These are phyloP conservation scores for Rhizophagus sp. DNA, from an alignment of 192 early-diverging fungal species.

Conservation along the genomic window DNA sequence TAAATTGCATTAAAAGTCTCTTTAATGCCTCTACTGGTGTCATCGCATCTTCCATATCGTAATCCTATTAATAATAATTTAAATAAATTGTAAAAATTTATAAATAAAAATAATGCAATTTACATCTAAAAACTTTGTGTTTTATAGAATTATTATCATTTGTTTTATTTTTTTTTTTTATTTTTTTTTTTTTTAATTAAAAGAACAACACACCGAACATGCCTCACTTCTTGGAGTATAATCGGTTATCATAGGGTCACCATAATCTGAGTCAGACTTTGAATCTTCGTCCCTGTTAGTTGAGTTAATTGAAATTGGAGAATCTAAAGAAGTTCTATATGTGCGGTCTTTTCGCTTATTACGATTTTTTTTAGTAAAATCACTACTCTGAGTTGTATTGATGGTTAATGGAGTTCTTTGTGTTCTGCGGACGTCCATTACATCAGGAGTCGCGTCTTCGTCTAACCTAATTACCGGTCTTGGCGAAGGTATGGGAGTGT, in stretches of 20 bases:
- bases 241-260: conserved; percentile 14
- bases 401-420: conserved; percentile 11
- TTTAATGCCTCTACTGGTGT: conserved; percentile 26
- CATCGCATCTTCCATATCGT: conserved; percentile 19
- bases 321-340: conserved; percentile 29
- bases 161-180: too few species aligned
- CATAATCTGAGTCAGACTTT: conserved; percentile 22
- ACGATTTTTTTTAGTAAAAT: conserved; percentile 3
- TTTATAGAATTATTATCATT: too few species aligned
- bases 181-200: not conserved
- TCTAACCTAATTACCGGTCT: conserved; percentile 1
- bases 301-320: conserved; percentile 20
- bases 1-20: conserved; percentile 28
- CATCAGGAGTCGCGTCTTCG: conserved; percentile 15
- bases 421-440: not conserved
- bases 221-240: conserved; percentile 18
- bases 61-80: conserved; percentile 20
- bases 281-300: conserved; percentile 21
- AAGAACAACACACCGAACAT: conserved; percentile 10
- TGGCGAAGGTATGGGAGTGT: conserved; percentile 16
- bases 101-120: not conserved
- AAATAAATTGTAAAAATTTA: not conserved
- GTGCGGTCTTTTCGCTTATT: not conserved
- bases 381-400: conserved; percentile 10
- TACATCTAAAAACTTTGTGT: too few species aligned